Evolutionary conservation across 441 rosid species (phyloP), one percentile per base, ranked within the genome.

Genomic region (Geranium incanum): DNA sequence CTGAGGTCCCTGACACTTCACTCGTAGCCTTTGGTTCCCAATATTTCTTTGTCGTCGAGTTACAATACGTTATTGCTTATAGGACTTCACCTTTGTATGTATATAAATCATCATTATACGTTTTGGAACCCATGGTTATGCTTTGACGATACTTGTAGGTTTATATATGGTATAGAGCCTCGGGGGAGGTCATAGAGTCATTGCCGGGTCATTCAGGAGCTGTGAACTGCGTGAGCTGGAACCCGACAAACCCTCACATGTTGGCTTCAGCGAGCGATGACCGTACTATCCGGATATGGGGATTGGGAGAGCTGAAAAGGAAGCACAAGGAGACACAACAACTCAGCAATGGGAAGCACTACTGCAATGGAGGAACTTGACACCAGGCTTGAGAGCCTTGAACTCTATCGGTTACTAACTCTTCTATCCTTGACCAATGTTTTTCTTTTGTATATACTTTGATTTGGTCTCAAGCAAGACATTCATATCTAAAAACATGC

Each of bases 201-300:
- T 66, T 89, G 64, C 89, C 89, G 0, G 91, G 95, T 1, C 95
- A 89, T 72, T 86, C 95, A 0, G 95, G 95, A 43, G 82, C 88
- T 28, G 88, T 89, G 5, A 89, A 89, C 76, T 85, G 95, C 12
- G 92, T 87, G 74, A 86, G 89, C 81, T 89, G 95, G 90, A 89
- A 80, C 74, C 95, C 92, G 0, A 79, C 77, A 7, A 85, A 89
- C 72, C 89, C 81, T 23, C 89, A 86, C 74, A 85, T 89, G 90
- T 55, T 89, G 71, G 95, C 95, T 9, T 87, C 95, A 6, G 88
- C 88, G 4, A 89, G 95, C 65, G 92, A 89, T 64, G 92, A 89
- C 45, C 84, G 84, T 5, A 87, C 92, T 12, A 84, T 89, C 66
- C 81, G 95, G 80, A 85, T 87, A 76, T 89, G 92, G 95, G 95